A percentile compares a stretch with the other conserved stretches of the same genome.
phyloP scores from a whole-genome alignment of 208 protist species.

The Crithidia fasciculata region DNA sequence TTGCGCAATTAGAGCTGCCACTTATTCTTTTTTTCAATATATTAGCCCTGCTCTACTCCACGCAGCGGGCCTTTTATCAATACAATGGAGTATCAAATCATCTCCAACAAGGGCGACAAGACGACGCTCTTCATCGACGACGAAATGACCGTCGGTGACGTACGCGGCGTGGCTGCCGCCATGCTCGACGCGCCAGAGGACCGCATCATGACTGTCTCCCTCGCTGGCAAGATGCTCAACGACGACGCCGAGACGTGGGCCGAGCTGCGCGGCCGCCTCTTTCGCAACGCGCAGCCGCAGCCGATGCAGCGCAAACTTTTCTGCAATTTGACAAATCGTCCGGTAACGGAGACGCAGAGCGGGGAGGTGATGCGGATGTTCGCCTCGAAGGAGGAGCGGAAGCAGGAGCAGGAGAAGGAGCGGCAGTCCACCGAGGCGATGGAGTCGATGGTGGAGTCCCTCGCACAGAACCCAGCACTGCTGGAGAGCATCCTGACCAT shows the following conservation, averaged over 20 bases:
- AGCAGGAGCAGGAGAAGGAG: constrained; percentile 35
- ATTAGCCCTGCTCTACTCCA: not conserved
- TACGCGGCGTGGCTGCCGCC: constrained; percentile 58
- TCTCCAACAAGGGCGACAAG: constrained; percentile 74
- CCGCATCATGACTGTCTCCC: constrained; percentile 53
- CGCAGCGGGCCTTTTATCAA: too few species aligned
- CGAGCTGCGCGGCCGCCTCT: constrained; percentile 28
- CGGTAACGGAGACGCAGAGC: constrained; percentile 37
- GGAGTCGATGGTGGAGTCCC: constrained; percentile 75
- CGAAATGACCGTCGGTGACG: constrained; percentile 76
- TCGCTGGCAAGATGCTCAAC: constrained; percentile 60
- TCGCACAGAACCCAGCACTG: constrained; percentile 61
- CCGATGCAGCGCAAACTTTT: constrained; percentile 65
- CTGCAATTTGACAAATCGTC: constrained; percentile 46
- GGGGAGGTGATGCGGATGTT: constrained; percentile 51
- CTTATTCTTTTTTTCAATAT: not conserved
- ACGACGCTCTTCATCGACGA: constrained; percentile 68
- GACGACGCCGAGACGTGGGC: constrained; percentile 54
- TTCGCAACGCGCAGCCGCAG: constrained; percentile 11
- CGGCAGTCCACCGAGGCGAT: constrained; percentile 55
- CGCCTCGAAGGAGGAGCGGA: constrained; percentile 36
- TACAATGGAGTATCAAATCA: constrained; percentile 70
- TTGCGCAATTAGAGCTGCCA: too few species aligned
- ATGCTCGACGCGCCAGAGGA: constrained; percentile 63
- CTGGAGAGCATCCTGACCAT: constrained; percentile 55